Percentiles rank a stretch among this genome's conserved stretches.
These are phyloP conservation scores for Zelopaecilomyces penicillatus DNA, from an alignment of 2,329 filamentous ascomycete genomes.

Conservation along the genomic window DNA sequence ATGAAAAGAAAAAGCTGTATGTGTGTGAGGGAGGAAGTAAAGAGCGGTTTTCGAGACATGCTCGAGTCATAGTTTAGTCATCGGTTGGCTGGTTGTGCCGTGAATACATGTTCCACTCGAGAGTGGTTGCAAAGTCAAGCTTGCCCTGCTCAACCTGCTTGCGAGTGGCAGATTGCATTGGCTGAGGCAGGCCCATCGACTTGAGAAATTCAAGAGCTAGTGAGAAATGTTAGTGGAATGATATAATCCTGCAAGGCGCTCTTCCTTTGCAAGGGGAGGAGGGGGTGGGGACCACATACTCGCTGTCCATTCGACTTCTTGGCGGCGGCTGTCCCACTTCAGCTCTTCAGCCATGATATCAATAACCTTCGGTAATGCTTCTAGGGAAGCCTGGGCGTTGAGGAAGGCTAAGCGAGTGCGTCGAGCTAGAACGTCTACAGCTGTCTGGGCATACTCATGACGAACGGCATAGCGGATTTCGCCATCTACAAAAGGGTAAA, in stretches of 20 bases:
- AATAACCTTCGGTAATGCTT: conserved; percentile 76
- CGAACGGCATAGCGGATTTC: conserved; percentile 82
- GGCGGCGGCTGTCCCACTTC: conserved; percentile 63
- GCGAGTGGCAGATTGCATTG: conserved; percentile 48
- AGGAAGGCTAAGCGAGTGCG: conserved; percentile 81
- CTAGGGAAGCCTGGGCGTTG: conserved; percentile 82
- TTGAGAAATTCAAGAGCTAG: conserved; percentile 51
- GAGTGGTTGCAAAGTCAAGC: conserved; percentile 46
- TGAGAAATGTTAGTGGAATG: neutral
- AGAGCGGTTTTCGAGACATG: no score
- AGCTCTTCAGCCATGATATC: conserved; percentile 84
- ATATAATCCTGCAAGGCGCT: neutral
- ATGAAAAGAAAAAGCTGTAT: no score
- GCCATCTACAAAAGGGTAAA: conserved; percentile 88
- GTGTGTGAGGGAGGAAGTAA: no score
- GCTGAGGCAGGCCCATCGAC: conserved; percentile 57
- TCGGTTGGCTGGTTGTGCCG: conserved; percentile 46
- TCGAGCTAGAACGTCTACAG: conserved; percentile 78
- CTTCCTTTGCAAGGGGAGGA: neutral
- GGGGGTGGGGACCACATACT: conserved; percentile 34
- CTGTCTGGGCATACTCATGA: conserved; percentile 87
- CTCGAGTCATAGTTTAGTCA: conserved; percentile 5
- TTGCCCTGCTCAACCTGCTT: conserved; percentile 54
- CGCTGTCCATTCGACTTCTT: conserved; percentile 75
- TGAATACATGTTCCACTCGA: conserved; percentile 56